phyloP scores from a whole-genome alignment of 1,139 yeast genomes.

The Saccharomyces pastorianus region DNA sequence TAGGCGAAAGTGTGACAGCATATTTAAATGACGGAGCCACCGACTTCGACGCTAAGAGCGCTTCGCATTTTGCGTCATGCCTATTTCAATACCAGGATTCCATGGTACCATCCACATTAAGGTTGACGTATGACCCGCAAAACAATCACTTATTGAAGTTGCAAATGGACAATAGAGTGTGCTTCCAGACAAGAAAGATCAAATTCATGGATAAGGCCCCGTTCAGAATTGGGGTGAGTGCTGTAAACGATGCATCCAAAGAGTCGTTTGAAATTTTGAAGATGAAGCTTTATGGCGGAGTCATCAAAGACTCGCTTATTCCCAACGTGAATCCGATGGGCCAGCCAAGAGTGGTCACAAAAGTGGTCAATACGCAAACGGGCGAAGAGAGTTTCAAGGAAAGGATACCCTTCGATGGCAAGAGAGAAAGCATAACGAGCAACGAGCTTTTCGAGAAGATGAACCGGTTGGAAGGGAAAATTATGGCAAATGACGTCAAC shows the following conservation, averaged over 20 bases:
- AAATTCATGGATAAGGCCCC: conserved; percentile 17
- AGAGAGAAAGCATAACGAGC: conserved; percentile 8
- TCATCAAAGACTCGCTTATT: conserved; percentile 44
- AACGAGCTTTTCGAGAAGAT: conserved; percentile 15
- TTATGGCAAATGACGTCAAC: conserved; percentile 18
- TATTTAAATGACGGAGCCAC: conserved; percentile 47
- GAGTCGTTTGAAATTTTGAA: conserved; percentile 54
- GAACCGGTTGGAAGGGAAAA: conserved; percentile 19
- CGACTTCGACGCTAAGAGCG: conserved; percentile 28
- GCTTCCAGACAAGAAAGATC: conserved; percentile 54
- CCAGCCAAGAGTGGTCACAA: conserved; percentile 32
- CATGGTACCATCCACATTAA: conserved; percentile 55
- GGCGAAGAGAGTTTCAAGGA: conserved; percentile 15
- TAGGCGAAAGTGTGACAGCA: conserved; percentile 44
- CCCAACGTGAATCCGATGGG: conserved; percentile 45
- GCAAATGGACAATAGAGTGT: conserved; percentile 59
- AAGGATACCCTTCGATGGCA: conserved; percentile 7
- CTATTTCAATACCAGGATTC: conserved; percentile 51
- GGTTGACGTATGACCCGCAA: conserved; percentile 46
- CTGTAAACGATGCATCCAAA: conserved; percentile 34
- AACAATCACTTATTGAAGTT: conserved; percentile 42
- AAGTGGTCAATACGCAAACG: conserved; percentile 21
- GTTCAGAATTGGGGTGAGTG: conserved; percentile 45
- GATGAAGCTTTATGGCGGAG: conserved; percentile 42
- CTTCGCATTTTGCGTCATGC: conserved; percentile 42